phyloP scores from a whole-genome alignment of 345 rosid genomes.

The Mercurialis annua region DNA sequence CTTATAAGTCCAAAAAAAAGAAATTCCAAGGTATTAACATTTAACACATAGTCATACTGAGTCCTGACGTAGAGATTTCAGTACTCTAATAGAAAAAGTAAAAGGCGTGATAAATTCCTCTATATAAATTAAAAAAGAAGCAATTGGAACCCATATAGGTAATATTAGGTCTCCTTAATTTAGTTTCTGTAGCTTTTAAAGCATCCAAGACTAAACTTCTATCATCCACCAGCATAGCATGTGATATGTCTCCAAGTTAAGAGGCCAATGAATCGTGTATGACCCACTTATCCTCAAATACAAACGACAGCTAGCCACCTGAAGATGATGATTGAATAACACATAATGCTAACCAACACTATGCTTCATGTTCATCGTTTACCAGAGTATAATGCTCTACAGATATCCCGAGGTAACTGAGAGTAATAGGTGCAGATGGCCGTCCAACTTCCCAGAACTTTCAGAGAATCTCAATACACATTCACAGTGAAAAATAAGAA shows the following conservation, averaged over 20 bases:
- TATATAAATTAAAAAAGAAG: not conserved
- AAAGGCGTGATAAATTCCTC: not conserved
- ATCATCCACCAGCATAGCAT: not conserved
- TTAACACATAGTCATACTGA: conserved; percentile 2
- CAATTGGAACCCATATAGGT: not conserved
- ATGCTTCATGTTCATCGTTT: not conserved
- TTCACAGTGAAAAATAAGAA: too few species aligned
- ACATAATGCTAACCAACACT: not conserved
- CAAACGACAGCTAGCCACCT: not conserved
- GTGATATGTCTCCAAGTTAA: not conserved
- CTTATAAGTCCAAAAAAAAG: not conserved
- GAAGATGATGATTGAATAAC: not conserved
- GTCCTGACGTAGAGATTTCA: not conserved
- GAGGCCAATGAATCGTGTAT: not conserved
- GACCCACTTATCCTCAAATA: not conserved
- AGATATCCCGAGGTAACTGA: not conserved
- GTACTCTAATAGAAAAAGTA: not conserved
- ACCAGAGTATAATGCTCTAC: not conserved
- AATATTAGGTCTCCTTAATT: not conserved
- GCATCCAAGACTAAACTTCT: not conserved
- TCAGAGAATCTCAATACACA: not conserved
- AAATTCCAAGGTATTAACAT: not conserved
- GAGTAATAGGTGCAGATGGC: not conserved
- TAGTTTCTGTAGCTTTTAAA: too few species aligned
- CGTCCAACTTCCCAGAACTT: not conserved